Evolutionary conservation across 1,284 basidiomycete species (phyloP).

Genomic region (Schizophyllum commune): DNA sequence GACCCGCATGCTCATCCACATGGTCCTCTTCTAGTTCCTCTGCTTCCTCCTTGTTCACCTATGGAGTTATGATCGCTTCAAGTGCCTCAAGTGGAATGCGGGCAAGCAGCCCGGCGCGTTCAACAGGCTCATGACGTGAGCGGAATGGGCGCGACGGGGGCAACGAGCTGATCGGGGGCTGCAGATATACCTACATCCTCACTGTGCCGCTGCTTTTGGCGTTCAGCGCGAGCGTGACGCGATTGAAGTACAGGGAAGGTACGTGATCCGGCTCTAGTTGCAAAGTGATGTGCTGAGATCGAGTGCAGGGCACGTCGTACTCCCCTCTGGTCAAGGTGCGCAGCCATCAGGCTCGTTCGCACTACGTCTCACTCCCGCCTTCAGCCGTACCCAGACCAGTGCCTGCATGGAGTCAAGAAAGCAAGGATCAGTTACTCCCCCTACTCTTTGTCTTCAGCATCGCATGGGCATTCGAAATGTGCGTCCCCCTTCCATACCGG

Average conservation of each 20-base stretch:
- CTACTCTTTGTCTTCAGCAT: constrained; percentile 59
- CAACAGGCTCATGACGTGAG: constrained; percentile 76
- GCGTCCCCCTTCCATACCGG: constrained; percentile 17
- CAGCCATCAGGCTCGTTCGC: background rate
- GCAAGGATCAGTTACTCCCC: constrained; percentile 51
- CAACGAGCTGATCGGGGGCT: constrained; percentile 5
- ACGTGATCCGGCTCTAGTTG: constrained; percentile 8
- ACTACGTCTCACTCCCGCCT: background rate
- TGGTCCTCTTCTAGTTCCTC: constrained; percentile 41
- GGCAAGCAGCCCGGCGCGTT: constrained; percentile 70
- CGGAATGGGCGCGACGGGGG: constrained; percentile 9
- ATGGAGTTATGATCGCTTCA: constrained; percentile 67
- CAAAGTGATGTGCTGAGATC: background rate
- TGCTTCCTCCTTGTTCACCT: constrained; percentile 59
- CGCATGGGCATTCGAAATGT: constrained; percentile 71
- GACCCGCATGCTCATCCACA: background rate
- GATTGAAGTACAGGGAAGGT: constrained; percentile 67
- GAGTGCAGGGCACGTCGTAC: background rate
- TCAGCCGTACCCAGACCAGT: constrained; percentile 52
- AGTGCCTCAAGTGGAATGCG: constrained; percentile 62
- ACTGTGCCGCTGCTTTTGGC: constrained; percentile 56
- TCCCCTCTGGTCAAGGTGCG: background rate
- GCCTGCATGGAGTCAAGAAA: constrained; percentile 32
- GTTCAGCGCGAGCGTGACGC: constrained; percentile 51
- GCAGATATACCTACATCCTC: constrained; percentile 64